Base-by-base conservation (phyloP, 345 rosid species). In the Leavenworthia alabamica region DNA sequence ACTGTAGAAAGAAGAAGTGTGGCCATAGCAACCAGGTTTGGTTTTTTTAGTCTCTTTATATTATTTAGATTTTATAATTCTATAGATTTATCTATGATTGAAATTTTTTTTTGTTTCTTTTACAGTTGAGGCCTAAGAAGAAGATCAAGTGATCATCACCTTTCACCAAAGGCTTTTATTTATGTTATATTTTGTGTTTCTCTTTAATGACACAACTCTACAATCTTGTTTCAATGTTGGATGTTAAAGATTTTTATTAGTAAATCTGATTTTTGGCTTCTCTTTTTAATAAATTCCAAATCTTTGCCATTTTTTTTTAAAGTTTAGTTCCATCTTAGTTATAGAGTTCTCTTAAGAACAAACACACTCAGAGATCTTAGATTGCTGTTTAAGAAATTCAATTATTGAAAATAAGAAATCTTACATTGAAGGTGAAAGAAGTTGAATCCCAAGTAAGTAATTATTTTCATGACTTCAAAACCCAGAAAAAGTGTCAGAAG, bases 1-100 rank as follows among this genome's bases (percentile, higher is more conserved):
- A 92, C 82, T 92, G 96, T 83, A 77, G 98, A 87, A 92, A 92
- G 72, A 92, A 89, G 88, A 91, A 92, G 77, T 92, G 98, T 60
- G 98, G 98, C 7, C 98, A 92, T 67, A 92, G 96, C 87, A 92
- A 92, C 68, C 98, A 91, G 98, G 97, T 88, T 72, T 62, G 8
- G 7, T 3, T 32, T n/a, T n/a, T n/a, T 35, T 1, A 22, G 9
- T 23, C 13, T 10, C 11, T 31, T 60, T 9, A 11, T 13, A 13
- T 23, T 33, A 7, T 40, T 14, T 42, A 22, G 16, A 4, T 4
- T n/a, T 14, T 16, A 14, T 8, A 12, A 0, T 48, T 50, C 4
- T 6, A 6, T 28, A 2, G 2, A 35, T n/a, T 47, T n/a, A n/a
- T n/a, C n/a, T n/a, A n/a, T n/a, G n/a, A n/a, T n/a, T n/a, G n/a